Base-by-base conservation (phyloP, 768 basidiomycete genomes). In the Boletus sp. region DNA sequence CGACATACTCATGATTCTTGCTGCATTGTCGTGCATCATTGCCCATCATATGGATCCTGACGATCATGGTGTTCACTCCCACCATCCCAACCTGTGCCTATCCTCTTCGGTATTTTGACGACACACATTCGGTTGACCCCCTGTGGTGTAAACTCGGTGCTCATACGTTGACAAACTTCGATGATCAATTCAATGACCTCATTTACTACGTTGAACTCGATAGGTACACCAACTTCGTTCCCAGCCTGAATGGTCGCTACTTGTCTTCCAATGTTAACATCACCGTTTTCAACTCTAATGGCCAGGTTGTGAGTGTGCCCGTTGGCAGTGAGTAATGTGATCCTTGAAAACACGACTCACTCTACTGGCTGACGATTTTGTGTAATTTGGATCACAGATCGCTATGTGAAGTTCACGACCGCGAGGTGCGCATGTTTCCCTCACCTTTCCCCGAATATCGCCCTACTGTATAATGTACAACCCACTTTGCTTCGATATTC, bases 191-290 rank as follows among this genome's bases (percentile, higher is more conserved):
- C 25, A n/a, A 47, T 46, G 13, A 30, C 23, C 21, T 51, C 37
- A 13, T 43, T n/a, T 11, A 17, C 47, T 34, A 8, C 8, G 29
- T 30, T 51, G 14, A 44, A 47, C 25, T 49, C 27, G 47, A 47
- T 52, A 86, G 82, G 72, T 75, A 87, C 67, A 70, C 76, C 49
- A 87, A 87, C 65, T 88, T 92, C 62, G 83, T 74, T 4, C 85
- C 83, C 3, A 72, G 81, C 43, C 78, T 84, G 69, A 75, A 80
- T 8, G 90, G 88, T 7, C 78, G 84, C 42, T 94, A 93, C 68
- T 72, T 97, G 44, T 84, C 90, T 1, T 90, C 86, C 2, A 96
- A 96, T 62, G 88, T 83, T 51, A 90, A 95, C 72, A 90, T 96
- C 65, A 93, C 91, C 2, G 64, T 88, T 10, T 57, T 76, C 15